Base-by-base conservation (phyloP, 1,284 basidiomycete genomes). In the Cutaneotrichosporon cavernicola region DNA sequence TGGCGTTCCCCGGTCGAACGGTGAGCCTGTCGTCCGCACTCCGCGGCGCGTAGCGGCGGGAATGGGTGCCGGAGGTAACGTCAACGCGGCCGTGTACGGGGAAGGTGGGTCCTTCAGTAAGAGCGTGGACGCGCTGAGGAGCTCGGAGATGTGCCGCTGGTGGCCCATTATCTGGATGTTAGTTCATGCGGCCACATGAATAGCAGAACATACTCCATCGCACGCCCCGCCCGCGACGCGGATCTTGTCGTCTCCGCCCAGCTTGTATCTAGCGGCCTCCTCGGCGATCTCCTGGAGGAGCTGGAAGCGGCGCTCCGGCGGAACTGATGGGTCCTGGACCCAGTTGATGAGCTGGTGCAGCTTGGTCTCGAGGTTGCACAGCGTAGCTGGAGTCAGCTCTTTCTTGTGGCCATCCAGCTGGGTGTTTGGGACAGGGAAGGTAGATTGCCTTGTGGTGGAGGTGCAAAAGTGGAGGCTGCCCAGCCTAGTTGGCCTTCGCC, bases 191-290 rank as follows among this genome's bases (percentile, higher is more conserved):
- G 8, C 31, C 34, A n/a, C 6, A 1, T 52, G 6, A 26, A 18
- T 8, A 49, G n/a, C 5, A 18, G 8, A 59, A 77, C 84, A 71
- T 69, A 86, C 85, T 16, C 84, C 91, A 81, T 99, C 96, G 61
- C 93, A 92, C 11, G 95, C 95, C 71, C 90, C 90, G 70, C 90
- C 92, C 11, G 94, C 94, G 64, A 98, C 94, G 73, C 95, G 87
- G 77, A 99, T 98, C 85, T 99, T 99, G 87, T 99, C 96, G 79
- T 99, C 97, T 52, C 91, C 92, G 47, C 97, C 97, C 65, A 95
- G 87, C 80, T 94, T 94, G 82, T 97, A 91, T 56, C 90, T 86
- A 49, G 86, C 83, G 0, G 94, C 92, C 80, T 97, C 95, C 67
- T 97, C 94, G 11, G 94, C 92, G 73, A 97, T 93, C 77, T 97